Conservation (phyloP, 140 eudicot species). For the Senecio squalidus region DNA sequence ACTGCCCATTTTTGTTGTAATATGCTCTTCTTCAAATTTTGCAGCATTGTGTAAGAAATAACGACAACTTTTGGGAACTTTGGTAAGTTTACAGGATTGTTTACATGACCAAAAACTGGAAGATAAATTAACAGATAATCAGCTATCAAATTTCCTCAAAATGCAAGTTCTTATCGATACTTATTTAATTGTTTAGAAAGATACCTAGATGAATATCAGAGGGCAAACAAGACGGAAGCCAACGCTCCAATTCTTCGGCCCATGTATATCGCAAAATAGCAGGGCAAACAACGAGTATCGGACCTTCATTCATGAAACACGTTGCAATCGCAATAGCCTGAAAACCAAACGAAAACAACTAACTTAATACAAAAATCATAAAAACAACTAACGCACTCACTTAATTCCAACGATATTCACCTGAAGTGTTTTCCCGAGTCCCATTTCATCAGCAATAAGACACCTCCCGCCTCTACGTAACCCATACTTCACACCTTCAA, state of each 20-base stretch:
- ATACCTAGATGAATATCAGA: conserved; percentile 94
- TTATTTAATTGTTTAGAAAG: background rate
- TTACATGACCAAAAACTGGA: conserved; percentile 80
- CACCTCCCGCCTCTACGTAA: conserved; percentile 93
- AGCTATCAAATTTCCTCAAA: conserved; percentile 13
- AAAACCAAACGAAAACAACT: conserved; percentile 18
- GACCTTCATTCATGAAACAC: conserved; percentile 80
- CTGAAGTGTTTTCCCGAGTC: conserved; percentile 98
- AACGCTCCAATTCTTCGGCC: conserved; percentile 98
- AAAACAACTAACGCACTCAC: background rate
- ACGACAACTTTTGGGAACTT: conserved; percentile 83
- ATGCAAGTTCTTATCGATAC: background rate
- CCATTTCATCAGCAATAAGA: conserved; percentile 99
- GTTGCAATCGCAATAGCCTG: conserved; percentile 95
- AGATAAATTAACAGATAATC: conserved; percentile 13
- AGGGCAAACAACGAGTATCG: conserved; percentile 88
- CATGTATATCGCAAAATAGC: conserved; percentile 88
- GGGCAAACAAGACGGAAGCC: conserved; percentile 95
- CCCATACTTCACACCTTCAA: conserved; percentile 85
- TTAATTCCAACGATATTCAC: conserved; percentile 26
- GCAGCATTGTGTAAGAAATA: conserved; percentile 87
- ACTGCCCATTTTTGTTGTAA: conserved; percentile 65
- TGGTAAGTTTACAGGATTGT: conserved; percentile 65
- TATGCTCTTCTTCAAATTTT: conserved; percentile 63
- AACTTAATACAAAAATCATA: background rate